Evolutionary conservation across 192 early-diverging fungal species (phyloP).

Genomic region (Coemansia sp.): DNA sequence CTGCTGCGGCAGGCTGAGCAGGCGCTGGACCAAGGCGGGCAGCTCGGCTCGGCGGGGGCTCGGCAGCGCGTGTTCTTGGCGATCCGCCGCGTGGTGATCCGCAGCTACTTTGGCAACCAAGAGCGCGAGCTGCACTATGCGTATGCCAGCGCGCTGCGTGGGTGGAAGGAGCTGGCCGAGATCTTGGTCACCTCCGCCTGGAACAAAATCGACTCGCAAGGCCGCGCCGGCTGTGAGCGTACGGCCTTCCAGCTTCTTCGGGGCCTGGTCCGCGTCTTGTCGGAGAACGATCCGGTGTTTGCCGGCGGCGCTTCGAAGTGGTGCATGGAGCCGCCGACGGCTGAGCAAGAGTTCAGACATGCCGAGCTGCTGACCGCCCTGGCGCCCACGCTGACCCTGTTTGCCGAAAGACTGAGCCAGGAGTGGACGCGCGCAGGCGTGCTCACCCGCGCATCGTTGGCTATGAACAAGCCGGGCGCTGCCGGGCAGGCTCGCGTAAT

Average conservation of each 20-base stretch:
- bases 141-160: constrained; percentile 65
- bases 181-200: constrained; percentile 61
- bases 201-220: constrained; percentile 65
- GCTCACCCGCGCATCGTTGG: constrained; percentile 32
- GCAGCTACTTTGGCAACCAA: constrained; percentile 74
- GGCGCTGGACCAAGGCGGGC: constrained; percentile 49
- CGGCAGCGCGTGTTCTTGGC: constrained; percentile 56
- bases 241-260: constrained; percentile 65
- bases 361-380: constrained; percentile 42
- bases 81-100: constrained; percentile 63
- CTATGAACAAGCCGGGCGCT: constrained; percentile 36
- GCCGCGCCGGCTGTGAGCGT: constrained; percentile 58
- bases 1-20: constrained; percentile 57
- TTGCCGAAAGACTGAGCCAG: constrained; percentile 34
- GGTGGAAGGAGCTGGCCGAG: constrained; percentile 83
- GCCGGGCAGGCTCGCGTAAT: constrained; percentile 47
- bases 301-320: constrained; percentile 11
- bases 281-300: constrained; percentile 36
- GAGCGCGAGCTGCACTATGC: constrained; percentile 68
- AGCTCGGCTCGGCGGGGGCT: constrained; percentile 48
- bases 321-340: constrained; percentile 29
- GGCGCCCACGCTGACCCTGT: constrained; percentile 41
- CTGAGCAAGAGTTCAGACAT: constrained; percentile 39
- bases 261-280: constrained; percentile 59
- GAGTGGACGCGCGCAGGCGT: constrained; percentile 50